phyloP scores from a whole-genome alignment of 805 yeast species.

The Cyberlindnera maritima region DNA sequence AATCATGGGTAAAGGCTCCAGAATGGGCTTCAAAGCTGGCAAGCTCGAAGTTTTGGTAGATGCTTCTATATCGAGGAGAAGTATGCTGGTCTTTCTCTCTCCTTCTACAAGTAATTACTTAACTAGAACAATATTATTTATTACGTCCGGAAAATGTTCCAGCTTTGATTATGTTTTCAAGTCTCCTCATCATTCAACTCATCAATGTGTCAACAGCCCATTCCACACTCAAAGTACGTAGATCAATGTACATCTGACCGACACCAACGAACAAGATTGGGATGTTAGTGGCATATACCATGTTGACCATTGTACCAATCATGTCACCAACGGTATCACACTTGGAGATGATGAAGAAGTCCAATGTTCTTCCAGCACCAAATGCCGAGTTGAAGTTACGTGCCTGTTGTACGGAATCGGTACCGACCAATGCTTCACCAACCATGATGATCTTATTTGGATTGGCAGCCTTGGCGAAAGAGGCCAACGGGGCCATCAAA shows the following conservation, averaged over 20 bases:
- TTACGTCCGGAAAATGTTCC: too few species aligned
- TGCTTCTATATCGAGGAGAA: too few species aligned
- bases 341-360: slow-evolving; percentile 89
- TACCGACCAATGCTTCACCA: slow-evolving; percentile 96
- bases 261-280: slow-evolving; percentile 95
- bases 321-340: slow-evolving; percentile 97
- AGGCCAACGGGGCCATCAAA: slow-evolving; percentile 91
- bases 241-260: slow-evolving; percentile 95
- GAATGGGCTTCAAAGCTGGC: too few species aligned
- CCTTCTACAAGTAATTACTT: too few species aligned
- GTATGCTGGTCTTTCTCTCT: too few species aligned
- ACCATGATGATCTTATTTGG: slow-evolving; percentile 98
- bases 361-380: slow-evolving; percentile 76
- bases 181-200: slow-evolving; percentile 46
- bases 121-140: too few species aligned
- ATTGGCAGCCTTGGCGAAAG: slow-evolving; percentile 91
- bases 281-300: slow-evolving; percentile 94
- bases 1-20: too few species aligned
- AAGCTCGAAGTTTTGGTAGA: too few species aligned
- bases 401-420: slow-evolving; percentile 96
- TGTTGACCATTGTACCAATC: slow-evolving; percentile 94
- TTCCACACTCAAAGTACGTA: slow-evolving; percentile 83
- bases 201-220: slow-evolving; percentile 88
- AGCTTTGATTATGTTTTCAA: too few species aligned
- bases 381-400: slow-evolving; percentile 89